Evolutionary conservation across 2,329 filamentous ascomycete genomes (phyloP), one percentile per base, ranked within the genome.

Genomic region (Xylaria sp.): DNA sequence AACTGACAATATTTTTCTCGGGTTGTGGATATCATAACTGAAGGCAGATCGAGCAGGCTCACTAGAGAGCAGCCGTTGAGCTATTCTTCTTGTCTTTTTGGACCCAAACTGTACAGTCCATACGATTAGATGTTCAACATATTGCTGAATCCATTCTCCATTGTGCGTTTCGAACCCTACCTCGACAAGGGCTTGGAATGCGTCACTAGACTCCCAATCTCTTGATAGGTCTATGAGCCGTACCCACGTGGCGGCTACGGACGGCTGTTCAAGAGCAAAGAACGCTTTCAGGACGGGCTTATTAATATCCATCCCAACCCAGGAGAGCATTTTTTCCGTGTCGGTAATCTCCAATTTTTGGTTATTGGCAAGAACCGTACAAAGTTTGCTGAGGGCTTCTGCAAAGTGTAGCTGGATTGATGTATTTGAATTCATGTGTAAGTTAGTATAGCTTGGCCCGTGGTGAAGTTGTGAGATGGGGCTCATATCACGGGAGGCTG

Each of bases 1-100:
- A 33, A 27, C 25, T 37, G 4, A 4, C 1, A 17, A 15, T 2
- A 2, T 0, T 47, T 7, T 2, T n/a, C n/a, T n/a, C n/a, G n/a
- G n/a, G n/a, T n/a, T n/a, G n/a, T n/a, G n/a, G n/a, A 37, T 1
- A 37, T 25, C 1, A 2, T 1, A 4, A 1, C 0, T 4, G n/a
- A 13, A 6, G 11, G 2, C 11, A 44, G 9, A 7, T 10, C 10
- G 51, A 21, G n/a, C 3, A 10, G 23, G 19, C 11, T 29, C 8
- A 15, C 5, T 17, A 10, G 41, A 19, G 9, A 55, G 41, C 8
- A 57, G 9, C 5, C 23, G 33, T 11, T n/a, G 6, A 41, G 33
- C 19, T 29, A 57, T 31, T 21, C 23, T 3, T 6, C 35, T 21
- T 1, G 29, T 9, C n/a, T 8, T 17, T 25, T 19, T 23, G 1